These are phyloP conservation scores for Cenococcum geophilum DNA, from an alignment of 495 filamentous ascomycete genomes.

Conservation along the genomic window DNA sequence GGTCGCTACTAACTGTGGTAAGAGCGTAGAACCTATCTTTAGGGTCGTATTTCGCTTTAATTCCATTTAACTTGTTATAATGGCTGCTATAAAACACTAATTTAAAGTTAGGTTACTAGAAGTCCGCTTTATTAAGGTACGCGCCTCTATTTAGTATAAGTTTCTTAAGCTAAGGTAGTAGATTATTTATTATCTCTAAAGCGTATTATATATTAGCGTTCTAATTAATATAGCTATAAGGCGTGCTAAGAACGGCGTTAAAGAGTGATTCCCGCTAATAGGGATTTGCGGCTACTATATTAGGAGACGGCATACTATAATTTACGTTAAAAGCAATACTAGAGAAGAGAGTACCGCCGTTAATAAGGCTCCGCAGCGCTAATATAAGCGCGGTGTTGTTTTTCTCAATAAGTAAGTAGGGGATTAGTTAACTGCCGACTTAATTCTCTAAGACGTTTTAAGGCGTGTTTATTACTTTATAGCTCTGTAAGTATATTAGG, in stretches of 20 bases:
- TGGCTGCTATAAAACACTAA: neutral
- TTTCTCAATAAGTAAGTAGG: neutral
- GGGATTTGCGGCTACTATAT: neutral
- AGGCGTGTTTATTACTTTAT: conserved; percentile 8
- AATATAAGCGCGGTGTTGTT: neutral
- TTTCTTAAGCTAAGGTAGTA: neutral
- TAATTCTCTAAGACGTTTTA: conserved; percentile 9
- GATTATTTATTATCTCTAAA: neutral
- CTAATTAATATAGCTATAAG: neutral
- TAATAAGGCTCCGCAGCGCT: neutral
- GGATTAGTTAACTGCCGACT: neutral
- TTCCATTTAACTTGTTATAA: neutral
- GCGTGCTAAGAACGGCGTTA: neutral
- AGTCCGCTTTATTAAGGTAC: conserved; percentile 2
- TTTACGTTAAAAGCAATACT: neutral
- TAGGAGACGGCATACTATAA: neutral
- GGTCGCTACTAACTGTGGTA: neutral
- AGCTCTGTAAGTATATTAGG: conserved; percentile 3
- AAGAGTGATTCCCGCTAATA: neutral
- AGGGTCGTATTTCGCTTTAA: conserved; percentile 1
- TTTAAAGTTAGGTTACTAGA: neutral
- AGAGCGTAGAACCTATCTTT: neutral
- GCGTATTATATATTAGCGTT: neutral
- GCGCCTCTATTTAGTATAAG: neutral
- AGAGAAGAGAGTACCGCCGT: neutral